phyloP scores from a whole-genome alignment of 495 filamentous ascomycete genomes.

The Letharia columbiana region DNA sequence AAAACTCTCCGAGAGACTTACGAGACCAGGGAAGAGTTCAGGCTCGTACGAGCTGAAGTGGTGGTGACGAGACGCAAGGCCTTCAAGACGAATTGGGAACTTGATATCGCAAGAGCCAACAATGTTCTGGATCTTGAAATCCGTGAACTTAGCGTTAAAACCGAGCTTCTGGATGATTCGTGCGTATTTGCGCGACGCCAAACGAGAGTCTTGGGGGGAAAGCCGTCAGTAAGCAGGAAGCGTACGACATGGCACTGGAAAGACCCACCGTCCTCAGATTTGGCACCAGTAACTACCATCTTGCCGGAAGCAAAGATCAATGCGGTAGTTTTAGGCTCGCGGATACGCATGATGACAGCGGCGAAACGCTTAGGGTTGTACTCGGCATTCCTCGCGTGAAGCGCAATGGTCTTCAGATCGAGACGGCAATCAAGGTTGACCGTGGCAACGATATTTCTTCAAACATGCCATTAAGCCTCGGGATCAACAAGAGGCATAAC shows the following conservation, averaged over 20 bases:
- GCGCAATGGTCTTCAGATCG: conserved; percentile 97
- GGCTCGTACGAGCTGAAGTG: conserved; percentile 99
- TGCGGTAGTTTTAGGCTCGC: conserved; percentile 96
- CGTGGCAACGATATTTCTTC: conserved; percentile 99
- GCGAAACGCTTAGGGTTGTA: conserved; percentile 99
- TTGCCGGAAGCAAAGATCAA: conserved; percentile 97
- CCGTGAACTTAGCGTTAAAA: conserved; percentile 98
- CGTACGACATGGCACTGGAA: neutral
- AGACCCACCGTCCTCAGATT: conserved; percentile 70
- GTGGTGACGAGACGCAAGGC: conserved; percentile 91
- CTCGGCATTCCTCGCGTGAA: conserved; percentile 97
- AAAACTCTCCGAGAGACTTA: neutral
- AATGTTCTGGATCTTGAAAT: conserved; percentile 99
- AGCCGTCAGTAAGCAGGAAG: neutral
- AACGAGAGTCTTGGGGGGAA: conserved; percentile 55
- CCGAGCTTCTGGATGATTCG: conserved; percentile 99
- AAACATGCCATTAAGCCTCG: conserved; percentile 55
- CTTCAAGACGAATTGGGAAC: conserved; percentile 96
- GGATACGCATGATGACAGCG: conserved; percentile 99
- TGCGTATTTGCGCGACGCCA: conserved; percentile 95
- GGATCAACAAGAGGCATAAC: conserved; percentile 38
- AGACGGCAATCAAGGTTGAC: conserved; percentile 98
- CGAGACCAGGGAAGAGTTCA: conserved; percentile 91
- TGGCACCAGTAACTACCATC: conserved; percentile 99
- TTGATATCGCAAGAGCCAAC: conserved; percentile 88